Evolutionary conservation across 1,284 basidiomycete species (phyloP).

Genomic region (Ceratobasidium sp.): DNA sequence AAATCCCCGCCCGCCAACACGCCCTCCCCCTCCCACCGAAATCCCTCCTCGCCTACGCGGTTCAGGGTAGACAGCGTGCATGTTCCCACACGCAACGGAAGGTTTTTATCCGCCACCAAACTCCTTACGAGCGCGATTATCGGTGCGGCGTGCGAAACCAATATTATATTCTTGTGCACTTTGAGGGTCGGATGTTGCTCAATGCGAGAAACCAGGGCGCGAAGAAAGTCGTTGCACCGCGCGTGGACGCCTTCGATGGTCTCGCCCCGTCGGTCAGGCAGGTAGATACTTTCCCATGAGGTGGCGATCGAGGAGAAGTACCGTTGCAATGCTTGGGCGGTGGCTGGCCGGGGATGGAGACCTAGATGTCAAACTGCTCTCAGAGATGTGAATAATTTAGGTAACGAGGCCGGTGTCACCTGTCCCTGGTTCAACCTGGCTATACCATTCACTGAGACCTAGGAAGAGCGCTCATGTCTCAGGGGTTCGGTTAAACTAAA

Average conservation of each 20-base stretch:
- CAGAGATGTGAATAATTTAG: background rate
- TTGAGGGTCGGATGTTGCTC: constrained; percentile 56
- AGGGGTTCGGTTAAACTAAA: background rate
- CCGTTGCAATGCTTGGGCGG: constrained; percentile 62
- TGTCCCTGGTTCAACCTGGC: constrained; percentile 71
- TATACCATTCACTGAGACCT: constrained; percentile 89
- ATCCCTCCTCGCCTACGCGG: constrained; percentile 50
- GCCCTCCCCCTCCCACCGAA: constrained; percentile 55
- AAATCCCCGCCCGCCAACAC: constrained; percentile 67
- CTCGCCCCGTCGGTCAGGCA: constrained; percentile 79
- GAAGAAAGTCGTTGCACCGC: constrained; percentile 66
- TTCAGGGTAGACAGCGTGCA: constrained; percentile 70
- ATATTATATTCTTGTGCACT: constrained; percentile 64
- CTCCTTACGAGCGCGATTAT: constrained; percentile 74
- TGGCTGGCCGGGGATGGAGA: constrained; percentile 74
- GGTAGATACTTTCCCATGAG: constrained; percentile 71
- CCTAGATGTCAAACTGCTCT: constrained; percentile 51
- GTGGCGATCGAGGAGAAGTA: constrained; percentile 70
- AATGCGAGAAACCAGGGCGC: constrained; percentile 61
- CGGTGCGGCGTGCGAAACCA: constrained; percentile 85
- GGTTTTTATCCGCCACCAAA: constrained; percentile 62
- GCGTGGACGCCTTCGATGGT: constrained; percentile 70
- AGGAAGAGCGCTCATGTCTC: constrained; percentile 4
- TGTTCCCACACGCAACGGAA: constrained; percentile 72
- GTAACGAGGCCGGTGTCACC: constrained; percentile 50